phyloP scores from a whole-genome alignment of 306 rosid genomes.

The Glycine soja region DNA sequence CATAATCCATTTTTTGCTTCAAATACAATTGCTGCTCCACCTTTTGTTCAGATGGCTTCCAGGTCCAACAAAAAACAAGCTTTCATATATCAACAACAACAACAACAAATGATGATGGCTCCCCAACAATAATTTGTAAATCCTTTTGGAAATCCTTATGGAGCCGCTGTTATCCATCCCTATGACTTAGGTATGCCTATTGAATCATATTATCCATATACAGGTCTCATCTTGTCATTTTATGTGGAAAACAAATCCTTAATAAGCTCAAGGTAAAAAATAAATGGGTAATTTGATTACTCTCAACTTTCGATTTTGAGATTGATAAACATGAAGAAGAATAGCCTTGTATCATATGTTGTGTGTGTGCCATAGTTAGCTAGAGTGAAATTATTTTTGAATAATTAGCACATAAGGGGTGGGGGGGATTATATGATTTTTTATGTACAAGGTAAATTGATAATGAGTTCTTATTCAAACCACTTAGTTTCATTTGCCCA shows the following conservation, averaged over 20 bases:
- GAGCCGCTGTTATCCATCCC: conserved; percentile 63
- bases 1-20: conserved; percentile 89
- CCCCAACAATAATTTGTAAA: conserved; percentile 70
- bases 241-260: conserved; percentile 40
- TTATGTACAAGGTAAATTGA: conserved; percentile 58
- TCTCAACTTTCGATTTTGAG: conserved; percentile 42
- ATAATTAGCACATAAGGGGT: conserved; percentile 69
- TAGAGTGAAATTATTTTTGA: conserved; percentile 89
- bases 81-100: conserved; percentile 83
- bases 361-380: conserved; percentile 75
- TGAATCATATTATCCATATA: conserved; percentile 83
- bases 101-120: conserved; percentile 74
- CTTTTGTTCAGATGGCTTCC: conserved; percentile 85
- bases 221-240: conserved; percentile 72
- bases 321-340: conserved; percentile 44
- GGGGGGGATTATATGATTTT: conserved; percentile 70
- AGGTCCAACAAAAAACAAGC: conserved; percentile 92
- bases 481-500: conserved; percentile 51
- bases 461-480: conserved; percentile 59
- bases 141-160: conserved; percentile 89
- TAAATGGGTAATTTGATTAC: conserved; percentile 25
- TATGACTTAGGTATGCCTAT: conserved; percentile 91
- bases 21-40: conserved; percentile 75
- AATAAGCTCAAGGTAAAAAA: conserved; percentile 41
- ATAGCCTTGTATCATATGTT: conserved; percentile 78